Conservation (phyloP, 2,329 filamentous ascomycete genomes). For the Hymenoscyphus salicellus region DNA sequence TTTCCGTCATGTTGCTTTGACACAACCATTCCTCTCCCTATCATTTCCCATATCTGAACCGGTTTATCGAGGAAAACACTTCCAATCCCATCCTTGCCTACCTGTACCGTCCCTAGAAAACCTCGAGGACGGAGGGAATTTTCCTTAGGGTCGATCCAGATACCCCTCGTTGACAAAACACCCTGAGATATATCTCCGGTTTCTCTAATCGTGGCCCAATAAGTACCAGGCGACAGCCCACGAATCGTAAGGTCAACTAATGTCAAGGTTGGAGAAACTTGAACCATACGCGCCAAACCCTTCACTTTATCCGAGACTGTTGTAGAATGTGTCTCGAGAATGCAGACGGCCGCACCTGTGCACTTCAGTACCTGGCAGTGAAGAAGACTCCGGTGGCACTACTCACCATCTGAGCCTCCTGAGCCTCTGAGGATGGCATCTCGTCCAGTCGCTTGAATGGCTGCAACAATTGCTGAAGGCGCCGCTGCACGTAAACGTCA, state of each 20-base stretch:
- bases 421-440: constrained; percentile 93
- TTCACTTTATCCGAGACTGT: constrained; percentile 66
- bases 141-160: constrained; percentile 59
- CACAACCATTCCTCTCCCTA: constrained; percentile 87
- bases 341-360: constrained; percentile 81
- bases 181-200: constrained; percentile 84
- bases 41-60: constrained; percentile 92
- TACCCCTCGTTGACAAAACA: constrained; percentile 74
- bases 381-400: constrained; percentile 3
- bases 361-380: not conserved
- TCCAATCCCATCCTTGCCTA: constrained; percentile 73
- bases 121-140: constrained; percentile 51
- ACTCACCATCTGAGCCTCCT: constrained; percentile 78
- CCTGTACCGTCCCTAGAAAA: constrained; percentile 70
- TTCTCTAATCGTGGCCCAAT: constrained; percentile 80
- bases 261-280: constrained; percentile 74
- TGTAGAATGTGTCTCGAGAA: constrained; percentile 78
- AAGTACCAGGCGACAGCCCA: constrained; percentile 76
- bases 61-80: constrained; percentile 76
- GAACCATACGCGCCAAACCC: constrained; percentile 89
- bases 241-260: constrained; percentile 84
- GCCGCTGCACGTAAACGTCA: constrained; percentile 53
- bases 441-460: constrained; percentile 84
- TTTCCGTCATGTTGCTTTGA: constrained; percentile 62
- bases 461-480: constrained; percentile 82